Evolutionary conservation across 805 yeast species (phyloP), one percentile per base, ranked within the genome.

Genomic region (Pachysolen tannophilus): DNA sequence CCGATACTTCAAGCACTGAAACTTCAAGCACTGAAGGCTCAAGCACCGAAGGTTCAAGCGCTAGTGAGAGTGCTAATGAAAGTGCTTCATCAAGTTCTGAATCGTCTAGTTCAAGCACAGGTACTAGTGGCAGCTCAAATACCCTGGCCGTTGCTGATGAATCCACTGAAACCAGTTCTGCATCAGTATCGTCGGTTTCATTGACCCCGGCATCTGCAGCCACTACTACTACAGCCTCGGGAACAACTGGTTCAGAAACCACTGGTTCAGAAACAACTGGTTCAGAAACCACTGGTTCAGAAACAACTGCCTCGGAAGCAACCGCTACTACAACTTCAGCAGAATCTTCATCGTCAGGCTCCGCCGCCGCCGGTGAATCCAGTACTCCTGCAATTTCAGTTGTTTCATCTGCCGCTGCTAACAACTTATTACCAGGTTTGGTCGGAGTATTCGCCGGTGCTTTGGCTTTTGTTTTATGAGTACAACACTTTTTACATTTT

Each of bases 221-320:
- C n/a, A n/a, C 28, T 60, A 13, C 32, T 56, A 5, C n/a, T n/a
- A n/a, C n/a, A n/a, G n/a, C n/a, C n/a, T n/a, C n/a, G n/a, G n/a
- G n/a, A n/a, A n/a, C n/a, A n/a, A n/a, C n/a, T n/a, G n/a, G n/a
- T n/a, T n/a, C n/a, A n/a, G n/a, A n/a, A n/a, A n/a, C n/a, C n/a
- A n/a, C n/a, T n/a, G n/a, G n/a, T n/a, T n/a, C n/a, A n/a, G n/a
- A n/a, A n/a, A n/a, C 66, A 10, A 40, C 65, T 7, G 32, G 62
- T 16, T 36, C 60, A 7, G 34, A 61, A 15, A 33, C 61, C 6
- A 35, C 63, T 6, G 30, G 60, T n/a, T 26, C 48, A 6, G 16
- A 57, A 2, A 23, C 53, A 1, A 35, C 60, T 10, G 32, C 60
- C n/a, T 32, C 62, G 11, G 37, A 58, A 16, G 35, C 61, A 2